Base-by-base conservation (phyloP, 2,329 filamentous ascomycete species). In the Fusarium albosuccineum region DNA sequence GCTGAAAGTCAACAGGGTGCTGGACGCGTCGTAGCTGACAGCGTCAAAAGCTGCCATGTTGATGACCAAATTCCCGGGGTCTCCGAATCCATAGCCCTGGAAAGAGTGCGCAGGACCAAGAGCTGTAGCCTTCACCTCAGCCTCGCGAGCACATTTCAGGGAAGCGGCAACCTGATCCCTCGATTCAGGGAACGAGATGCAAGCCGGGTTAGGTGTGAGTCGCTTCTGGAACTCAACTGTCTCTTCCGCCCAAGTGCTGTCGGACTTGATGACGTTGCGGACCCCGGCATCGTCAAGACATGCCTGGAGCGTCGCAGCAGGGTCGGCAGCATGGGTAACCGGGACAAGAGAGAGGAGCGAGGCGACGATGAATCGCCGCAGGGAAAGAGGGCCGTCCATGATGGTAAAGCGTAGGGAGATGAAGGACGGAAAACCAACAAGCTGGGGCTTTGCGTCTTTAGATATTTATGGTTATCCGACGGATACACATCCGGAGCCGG, bases 91-190 rank as follows among this genome's bases (percentile, higher is more conserved):
- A 13, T 67, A 67, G 7, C 66, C 67, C 22, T 69, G 65, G 57
- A 73, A 73, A 0, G 71, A 73, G 30, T 73, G 71, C 0, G 58
- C 71, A 41, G 71, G 57, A 2, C 71, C 71, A 13, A 73, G 67
- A 51, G 71, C 69, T 34, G 56, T 64, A 1, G 61, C 70, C 11
- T 72, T 58, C 40, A 73, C 71, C 2, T 58, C 61, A 17, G 71
- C 50, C 5, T 72, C 64, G 9, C 69, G 71, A 7, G 71, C 71
- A 9, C 71, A 73, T n/a, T 70, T 54, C 2, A 73, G 55, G 6
- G 71, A 46, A 10, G 61, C 46, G 3, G 71, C 71, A n/a, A 73
- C 48, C 16, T 73, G 10, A 37, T 73, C 71, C 3, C 55, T 60
- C 22, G 57, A 56, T 22, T 67, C 60, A 0, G 71, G 71, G 17